phyloP scores from a whole-genome alignment of 1,284 basidiomycete genomes.

The Taiwanofungus camphoratus region DNA sequence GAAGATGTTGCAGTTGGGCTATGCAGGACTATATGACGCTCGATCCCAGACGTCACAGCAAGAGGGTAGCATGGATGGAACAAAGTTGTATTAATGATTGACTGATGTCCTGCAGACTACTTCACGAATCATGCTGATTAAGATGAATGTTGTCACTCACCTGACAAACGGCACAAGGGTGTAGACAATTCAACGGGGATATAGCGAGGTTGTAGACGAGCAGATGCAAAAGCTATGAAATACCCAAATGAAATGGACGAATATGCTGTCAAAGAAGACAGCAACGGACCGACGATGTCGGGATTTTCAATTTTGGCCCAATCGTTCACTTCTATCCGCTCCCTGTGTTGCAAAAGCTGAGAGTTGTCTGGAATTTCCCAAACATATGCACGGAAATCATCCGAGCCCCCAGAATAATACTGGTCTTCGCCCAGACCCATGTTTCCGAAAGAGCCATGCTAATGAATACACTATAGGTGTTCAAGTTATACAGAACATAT shows the following conservation, averaged over 20 bases:
- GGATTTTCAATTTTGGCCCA: slow-evolving; percentile 34
- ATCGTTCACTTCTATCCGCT: slow-evolving; percentile 34
- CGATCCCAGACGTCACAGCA: slow-evolving; percentile 65
- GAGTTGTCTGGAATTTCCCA: slow-evolving; percentile 61
- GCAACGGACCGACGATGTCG: slow-evolving; percentile 34
- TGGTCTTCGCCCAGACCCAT: slow-evolving; percentile 44
- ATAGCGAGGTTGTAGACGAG: slow-evolving; percentile 31
- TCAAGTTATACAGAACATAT: neutral
- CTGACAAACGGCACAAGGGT: slow-evolving; percentile 51
- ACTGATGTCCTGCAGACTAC: slow-evolving; percentile 49
- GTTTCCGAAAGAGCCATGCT: slow-evolving; percentile 75
- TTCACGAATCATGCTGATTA: neutral
- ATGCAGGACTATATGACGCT: slow-evolving; percentile 64
- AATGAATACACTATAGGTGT: slow-evolving; percentile 1
- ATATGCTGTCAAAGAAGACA: neutral
- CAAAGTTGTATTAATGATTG: slow-evolving; percentile 67
- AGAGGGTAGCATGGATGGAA: slow-evolving; percentile 69
- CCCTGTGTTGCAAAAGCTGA: slow-evolving; percentile 39
- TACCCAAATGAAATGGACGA: slow-evolving; percentile 5
- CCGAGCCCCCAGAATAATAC: slow-evolving; percentile 69
- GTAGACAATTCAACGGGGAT: slow-evolving; percentile 52
- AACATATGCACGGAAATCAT: slow-evolving; percentile 76
- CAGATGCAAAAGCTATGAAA: slow-evolving; percentile 43
- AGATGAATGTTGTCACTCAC: slow-evolving; percentile 27
- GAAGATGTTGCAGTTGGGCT: slow-evolving; percentile 51